Conservation (phyloP, 257 asterid species). For the Mitragyna speciosa region DNA sequence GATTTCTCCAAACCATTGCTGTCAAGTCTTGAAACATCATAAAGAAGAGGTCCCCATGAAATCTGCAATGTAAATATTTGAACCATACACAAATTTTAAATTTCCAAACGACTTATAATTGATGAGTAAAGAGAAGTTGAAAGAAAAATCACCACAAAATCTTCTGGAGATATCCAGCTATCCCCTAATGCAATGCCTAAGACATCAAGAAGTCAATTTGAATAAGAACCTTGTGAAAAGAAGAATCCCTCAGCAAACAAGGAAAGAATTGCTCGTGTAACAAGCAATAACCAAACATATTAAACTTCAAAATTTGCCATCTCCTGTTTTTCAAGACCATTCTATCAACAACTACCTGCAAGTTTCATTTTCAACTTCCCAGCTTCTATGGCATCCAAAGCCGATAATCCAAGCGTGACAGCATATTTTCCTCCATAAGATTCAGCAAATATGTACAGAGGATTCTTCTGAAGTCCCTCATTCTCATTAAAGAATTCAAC, state of each 20-base stretch:
- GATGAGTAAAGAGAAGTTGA: not conserved
- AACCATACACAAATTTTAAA: too few relatives aligned
- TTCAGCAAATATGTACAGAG: slow-evolving; percentile 79
- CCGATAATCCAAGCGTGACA: slow-evolving; percentile 79
- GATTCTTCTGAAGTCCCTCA: slow-evolving; percentile 55
- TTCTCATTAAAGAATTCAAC: slow-evolving; percentile 56
- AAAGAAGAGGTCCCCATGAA: slow-evolving; percentile 95
- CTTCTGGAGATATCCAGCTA: slow-evolving; percentile 92
- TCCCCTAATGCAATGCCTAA: slow-evolving; percentile 82
- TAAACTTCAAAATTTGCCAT: not conserved
- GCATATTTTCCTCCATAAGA: slow-evolving; percentile 92
- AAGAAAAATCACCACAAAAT: slow-evolving; percentile 35
- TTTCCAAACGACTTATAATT: too few relatives aligned
- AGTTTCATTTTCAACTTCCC: slow-evolving; percentile 66
- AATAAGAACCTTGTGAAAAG: not conserved
- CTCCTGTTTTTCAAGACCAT: too few relatives aligned
- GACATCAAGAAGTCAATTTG: too few relatives aligned
- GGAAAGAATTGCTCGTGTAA: too few relatives aligned
- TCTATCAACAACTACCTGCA: slow-evolving; percentile 48
- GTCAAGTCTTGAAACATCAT: slow-evolving; percentile 80
- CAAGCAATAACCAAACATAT: not conserved
- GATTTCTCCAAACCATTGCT: slow-evolving; percentile 53
- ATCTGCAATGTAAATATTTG: slow-evolving; percentile 36
- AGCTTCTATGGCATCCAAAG: slow-evolving; percentile 54
- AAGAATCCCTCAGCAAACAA: not conserved